Percentiles rank a stretch among this genome's conserved stretches.
These are phyloP conservation scores for Triangularia setosa DNA, from an alignment of 2,329 filamentous ascomycete genomes.

Conservation along the genomic window DNA sequence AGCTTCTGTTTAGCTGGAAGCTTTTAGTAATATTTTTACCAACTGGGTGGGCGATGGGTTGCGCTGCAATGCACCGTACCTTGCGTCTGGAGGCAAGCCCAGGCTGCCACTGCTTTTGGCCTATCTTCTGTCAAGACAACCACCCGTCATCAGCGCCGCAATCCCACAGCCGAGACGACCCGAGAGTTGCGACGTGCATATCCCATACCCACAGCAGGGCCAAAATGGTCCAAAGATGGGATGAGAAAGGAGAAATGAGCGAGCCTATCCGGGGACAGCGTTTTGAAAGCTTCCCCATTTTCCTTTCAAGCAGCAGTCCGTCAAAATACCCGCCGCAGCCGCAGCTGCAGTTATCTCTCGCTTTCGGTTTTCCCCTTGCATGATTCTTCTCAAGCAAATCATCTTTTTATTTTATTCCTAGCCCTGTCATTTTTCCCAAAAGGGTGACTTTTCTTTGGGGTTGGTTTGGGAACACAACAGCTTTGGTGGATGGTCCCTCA, in stretches of 20 bases:
- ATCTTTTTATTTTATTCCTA: background rate
- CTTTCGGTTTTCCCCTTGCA: background rate
- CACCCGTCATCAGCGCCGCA: background rate
- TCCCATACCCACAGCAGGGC: background rate
- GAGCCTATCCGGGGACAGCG: background rate
- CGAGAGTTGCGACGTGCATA: background rate
- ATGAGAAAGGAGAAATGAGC: background rate
- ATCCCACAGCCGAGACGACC: background rate
- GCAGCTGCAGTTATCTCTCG: background rate
- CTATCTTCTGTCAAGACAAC: background rate
- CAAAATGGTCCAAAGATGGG: background rate
- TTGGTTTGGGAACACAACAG: background rate
- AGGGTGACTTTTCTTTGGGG: background rate
- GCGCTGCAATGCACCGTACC: background rate
- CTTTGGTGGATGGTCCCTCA: background rate
- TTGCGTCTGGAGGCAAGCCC: background rate
- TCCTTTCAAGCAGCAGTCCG: background rate
- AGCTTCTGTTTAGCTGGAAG: background rate
- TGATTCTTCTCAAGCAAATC: background rate
- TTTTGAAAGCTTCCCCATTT: background rate
- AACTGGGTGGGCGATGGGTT: background rate
- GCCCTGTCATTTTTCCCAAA: background rate
- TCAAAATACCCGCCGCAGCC: background rate
- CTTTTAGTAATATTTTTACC: background rate
- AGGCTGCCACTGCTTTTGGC: background rate